Conservation (phyloP, 164 flowering plant species). For the Vitis labrusca region DNA sequence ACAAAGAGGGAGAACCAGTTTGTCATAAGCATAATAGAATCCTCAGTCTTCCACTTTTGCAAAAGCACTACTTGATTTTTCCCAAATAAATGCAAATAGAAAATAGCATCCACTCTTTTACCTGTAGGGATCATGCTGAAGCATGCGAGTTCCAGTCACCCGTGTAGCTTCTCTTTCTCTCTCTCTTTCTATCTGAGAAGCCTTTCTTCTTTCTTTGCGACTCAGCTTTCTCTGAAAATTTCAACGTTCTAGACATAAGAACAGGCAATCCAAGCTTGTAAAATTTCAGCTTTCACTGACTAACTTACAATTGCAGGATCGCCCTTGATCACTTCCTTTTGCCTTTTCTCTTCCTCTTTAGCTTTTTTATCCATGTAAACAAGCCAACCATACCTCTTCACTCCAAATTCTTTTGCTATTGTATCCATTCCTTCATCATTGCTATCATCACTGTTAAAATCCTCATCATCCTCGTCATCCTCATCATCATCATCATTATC, state of each 20-base stretch:
- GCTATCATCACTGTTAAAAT: constrained; percentile 92
- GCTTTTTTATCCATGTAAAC: constrained; percentile 95
- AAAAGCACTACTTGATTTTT: neutral
- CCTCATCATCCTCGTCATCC: constrained; percentile 77
- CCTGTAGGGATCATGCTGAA: constrained; percentile 94
- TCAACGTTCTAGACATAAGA: constrained; percentile 1
- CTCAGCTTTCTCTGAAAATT: constrained; percentile 79
- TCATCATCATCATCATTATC: constrained; percentile 78
- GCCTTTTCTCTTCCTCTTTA: constrained; percentile 91
- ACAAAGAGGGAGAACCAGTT: neutral
- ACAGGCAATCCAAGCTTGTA: neutral
- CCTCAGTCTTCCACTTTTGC: neutral
- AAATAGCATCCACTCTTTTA: constrained; percentile 14
- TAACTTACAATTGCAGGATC: constrained; percentile 94
- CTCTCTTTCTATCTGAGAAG: constrained; percentile 92
- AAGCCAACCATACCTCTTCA: constrained; percentile 96
- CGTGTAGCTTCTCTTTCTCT: constrained; percentile 85
- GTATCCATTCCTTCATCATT: constrained; percentile 90
- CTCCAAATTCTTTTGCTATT: constrained; percentile 96
- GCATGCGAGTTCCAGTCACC: constrained; percentile 55
- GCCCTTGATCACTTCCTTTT: constrained; percentile 90
- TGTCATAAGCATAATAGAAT: neutral
- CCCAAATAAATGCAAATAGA: neutral
- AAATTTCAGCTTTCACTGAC: neutral
- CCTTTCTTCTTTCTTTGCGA: constrained; percentile 97